Evolutionary conservation across 73 alveolate genomes (phyloP).

Genomic region (Blepharisma stoltei): DNA sequence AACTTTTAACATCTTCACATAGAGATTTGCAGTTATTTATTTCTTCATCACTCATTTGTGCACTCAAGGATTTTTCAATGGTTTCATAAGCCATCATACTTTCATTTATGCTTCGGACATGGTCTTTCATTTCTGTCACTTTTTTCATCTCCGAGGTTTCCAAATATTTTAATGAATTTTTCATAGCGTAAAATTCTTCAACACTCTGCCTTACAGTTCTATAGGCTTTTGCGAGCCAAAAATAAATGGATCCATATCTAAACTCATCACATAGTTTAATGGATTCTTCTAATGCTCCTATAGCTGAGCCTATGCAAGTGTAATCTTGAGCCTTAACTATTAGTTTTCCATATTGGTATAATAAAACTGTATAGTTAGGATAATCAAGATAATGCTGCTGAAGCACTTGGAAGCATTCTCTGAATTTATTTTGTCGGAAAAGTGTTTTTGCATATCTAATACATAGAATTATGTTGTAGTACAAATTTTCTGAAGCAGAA

Average conservation of each 20-base stretch:
- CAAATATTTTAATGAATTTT: neutral
- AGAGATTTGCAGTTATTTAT: too few species aligned
- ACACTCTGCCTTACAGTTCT: neutral
- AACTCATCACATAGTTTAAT: neutral
- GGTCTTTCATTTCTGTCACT: neutral
- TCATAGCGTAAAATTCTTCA: neutral
- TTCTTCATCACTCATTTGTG: too few species aligned
- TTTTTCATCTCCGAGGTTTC: neutral
- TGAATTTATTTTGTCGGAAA: conserved; percentile 11
- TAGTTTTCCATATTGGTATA: conserved; percentile 35
- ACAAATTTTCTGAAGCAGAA: neutral
- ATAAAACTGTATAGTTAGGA: conserved; percentile 31
- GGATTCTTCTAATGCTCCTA: conserved; percentile 11
- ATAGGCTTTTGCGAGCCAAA: conserved; percentile 14
- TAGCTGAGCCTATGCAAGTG: neutral
- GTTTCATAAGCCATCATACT: too few species aligned
- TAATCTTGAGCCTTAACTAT: neutral
- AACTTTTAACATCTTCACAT: too few species aligned
- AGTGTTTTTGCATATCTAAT: neutral
- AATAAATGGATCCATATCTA: neutral
- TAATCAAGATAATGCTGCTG: conserved; percentile 33
- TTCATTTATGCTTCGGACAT: too few species aligned
- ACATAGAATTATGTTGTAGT: conserved; percentile 14
- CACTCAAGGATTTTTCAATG: too few species aligned
- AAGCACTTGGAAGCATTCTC: conserved; percentile 31